Base-by-base conservation (phyloP, 225 moss, liverwort and hornwort species). In the Polytrichum commune region DNA sequence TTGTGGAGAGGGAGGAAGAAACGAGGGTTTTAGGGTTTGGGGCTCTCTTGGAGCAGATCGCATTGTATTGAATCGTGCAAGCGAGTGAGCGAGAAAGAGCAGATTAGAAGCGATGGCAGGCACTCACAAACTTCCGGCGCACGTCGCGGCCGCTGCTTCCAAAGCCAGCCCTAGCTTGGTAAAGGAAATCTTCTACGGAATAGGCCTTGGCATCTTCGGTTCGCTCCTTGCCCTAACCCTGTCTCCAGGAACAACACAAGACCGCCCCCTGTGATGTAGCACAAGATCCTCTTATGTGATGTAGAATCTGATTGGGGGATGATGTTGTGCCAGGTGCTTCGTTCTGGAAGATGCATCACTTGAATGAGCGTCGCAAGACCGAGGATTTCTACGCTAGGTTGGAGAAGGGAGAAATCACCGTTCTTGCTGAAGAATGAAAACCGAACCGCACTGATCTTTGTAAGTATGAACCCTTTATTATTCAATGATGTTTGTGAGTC, bases 311-410 rank as follows among this genome's bases (percentile, higher is more conserved):
- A 46, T 3, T 4, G 46, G 13, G 46, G 46, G 46, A 16, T 46
- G 46, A 58, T 58, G 68, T 55, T 68, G 22, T 68, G 32, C 1
- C 78, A 86, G 78, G n/a, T 71, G 86, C 7, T 53, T 75, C 78
- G 22, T 86, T 83, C 54, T 83, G 83, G 86, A 83, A 86, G 83
- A 35, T 83, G 27, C 83, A 86, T 62, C 83, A 86, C 28, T 24
- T 86, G 80, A 86, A 83, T 32, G 78, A 86, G 77, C 83, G 80
- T 33, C 83, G 83, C 53, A 86, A 71, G 83, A 78, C 83, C 0
- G 82, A 86, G 76, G 86, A 86, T 10, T 80, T 83, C 22, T 86
- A 86, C 57, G 73, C 80, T 62, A 71, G 68, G 53, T 62, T 86
- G 69, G 86, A 86, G 80, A 71, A 73, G 29, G 83, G 83, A 74